A percentile compares a stretch with the other conserved stretches of the same genome.
These are phyloP conservation scores for Mycena polygramma DNA, from an alignment of 768 basidiomycete genomes.

Conservation along the genomic window DNA sequence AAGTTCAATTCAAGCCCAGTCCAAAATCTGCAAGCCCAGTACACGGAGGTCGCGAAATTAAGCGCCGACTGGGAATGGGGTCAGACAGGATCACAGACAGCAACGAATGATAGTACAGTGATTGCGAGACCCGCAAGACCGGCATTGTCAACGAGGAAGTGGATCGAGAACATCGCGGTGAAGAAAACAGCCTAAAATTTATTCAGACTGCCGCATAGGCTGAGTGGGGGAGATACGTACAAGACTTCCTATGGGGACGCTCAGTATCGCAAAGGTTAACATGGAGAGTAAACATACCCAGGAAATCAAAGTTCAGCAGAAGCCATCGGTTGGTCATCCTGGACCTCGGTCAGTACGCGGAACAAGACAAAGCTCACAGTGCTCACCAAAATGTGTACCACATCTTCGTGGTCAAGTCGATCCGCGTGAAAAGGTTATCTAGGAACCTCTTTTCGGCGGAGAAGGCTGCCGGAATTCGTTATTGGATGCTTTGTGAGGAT, in stretches of 20 bases:
- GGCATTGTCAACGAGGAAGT: constrained; percentile 53
- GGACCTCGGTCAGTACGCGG: constrained; percentile 68
- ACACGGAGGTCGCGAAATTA: constrained; percentile 39
- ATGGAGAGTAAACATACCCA: constrained; percentile 2
- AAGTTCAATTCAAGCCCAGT: constrained; percentile 66
- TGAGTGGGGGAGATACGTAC: not conserved
- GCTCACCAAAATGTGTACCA: constrained; percentile 70
- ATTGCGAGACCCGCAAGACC: constrained; percentile 69
- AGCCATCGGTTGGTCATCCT: constrained; percentile 46
- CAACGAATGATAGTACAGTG: constrained; percentile 43
- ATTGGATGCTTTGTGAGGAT: not conserved
- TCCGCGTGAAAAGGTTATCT: constrained; percentile 76
- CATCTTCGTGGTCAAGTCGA: constrained; percentile 77
- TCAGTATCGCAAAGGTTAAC: not conserved
- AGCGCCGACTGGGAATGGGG: constrained; percentile 48
- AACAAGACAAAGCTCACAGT: constrained; percentile 55
- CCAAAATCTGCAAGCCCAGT: constrained; percentile 44
- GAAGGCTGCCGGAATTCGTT: constrained; percentile 61
- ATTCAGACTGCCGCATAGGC: not conserved
- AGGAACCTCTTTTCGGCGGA: constrained; percentile 85
- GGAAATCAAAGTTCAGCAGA: constrained; percentile 27
- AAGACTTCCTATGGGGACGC: constrained; percentile 15
- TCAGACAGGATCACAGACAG: not conserved
- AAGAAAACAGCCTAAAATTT: constrained; percentile 58
- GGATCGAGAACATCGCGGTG: constrained; percentile 71